Evolutionary conservation across 1,139 yeast species (phyloP).

Genomic region (Hanseniaspora gamundiae): DNA sequence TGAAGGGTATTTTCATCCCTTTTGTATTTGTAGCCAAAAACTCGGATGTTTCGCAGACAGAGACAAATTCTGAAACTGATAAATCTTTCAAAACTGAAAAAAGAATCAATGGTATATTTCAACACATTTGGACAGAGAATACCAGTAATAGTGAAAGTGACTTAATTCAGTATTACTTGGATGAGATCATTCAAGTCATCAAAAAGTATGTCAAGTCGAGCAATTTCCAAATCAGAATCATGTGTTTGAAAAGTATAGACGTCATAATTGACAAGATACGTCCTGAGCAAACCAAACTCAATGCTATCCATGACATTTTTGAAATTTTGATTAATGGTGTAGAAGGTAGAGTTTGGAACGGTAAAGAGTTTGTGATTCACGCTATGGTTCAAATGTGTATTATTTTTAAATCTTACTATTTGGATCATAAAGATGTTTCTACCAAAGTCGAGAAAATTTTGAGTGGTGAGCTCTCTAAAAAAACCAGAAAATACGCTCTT

Average conservation of each 20-base stretch:
- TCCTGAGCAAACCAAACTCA: slow-evolving; percentile 26
- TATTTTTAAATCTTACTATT: slow-evolving; percentile 30
- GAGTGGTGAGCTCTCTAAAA: slow-evolving; percentile 51
- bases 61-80: slow-evolving; percentile 31
- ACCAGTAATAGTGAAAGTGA: slow-evolving; percentile 57
- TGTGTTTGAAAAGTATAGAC: slow-evolving; percentile 60
- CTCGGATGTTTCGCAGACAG: slow-evolving; percentile 30
- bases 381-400: slow-evolving; percentile 53
- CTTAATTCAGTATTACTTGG: slow-evolving; percentile 56
- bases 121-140: slow-evolving; percentile 59
- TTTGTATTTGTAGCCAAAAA: slow-evolving; percentile 68
- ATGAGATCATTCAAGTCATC: slow-evolving; percentile 53
- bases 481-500: slow-evolving; percentile 49
- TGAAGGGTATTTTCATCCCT: slow-evolving; percentile 61
- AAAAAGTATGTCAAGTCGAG: slow-evolving; percentile 41
- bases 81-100: neutral
- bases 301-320: slow-evolving; percentile 31
- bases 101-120: slow-evolving; percentile 29
- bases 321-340: slow-evolving; percentile 48
- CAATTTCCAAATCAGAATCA: slow-evolving; percentile 54
- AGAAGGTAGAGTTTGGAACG: slow-evolving; percentile 77
- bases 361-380: slow-evolving; percentile 65
- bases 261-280: slow-evolving; percentile 36
- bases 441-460: slow-evolving; percentile 34
- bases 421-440: slow-evolving; percentile 21